Base-by-base conservation (phyloP, 2,329 filamentous ascomycete genomes). In the Pyrenochaeta sp. region DNA sequence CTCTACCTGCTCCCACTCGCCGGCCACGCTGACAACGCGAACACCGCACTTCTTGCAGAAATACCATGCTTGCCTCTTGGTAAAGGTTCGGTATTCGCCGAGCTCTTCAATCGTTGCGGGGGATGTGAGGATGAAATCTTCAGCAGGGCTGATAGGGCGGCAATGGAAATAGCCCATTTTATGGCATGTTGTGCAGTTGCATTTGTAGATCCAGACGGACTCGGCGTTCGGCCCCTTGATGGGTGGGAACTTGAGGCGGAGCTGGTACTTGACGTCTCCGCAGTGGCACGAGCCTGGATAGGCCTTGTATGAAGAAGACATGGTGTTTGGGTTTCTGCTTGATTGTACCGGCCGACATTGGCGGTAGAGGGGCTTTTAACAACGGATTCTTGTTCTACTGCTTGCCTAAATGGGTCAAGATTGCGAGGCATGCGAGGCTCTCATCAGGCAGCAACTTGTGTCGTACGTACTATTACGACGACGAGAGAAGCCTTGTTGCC, bases 171-270 rank as follows among this genome's bases (percentile, higher is more conserved):
- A 75, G 13, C 77, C 78, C 59, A 79, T 75, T 62, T 84, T 84
- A 48, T 83, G 80, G 67, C 82, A 85, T 10, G 79, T 77, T 10
- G 72, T 79, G 68, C 82, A 85, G 60, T 84, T 85, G 75, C 82
- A 84, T 61, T 78, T 72, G 71, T 78, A 75, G 55, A 79, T 54
- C 48, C 64, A 64, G 49, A 71, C 71, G 1, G 59, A 61, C 59
- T 70, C 53, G 34, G 54, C 56, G 39, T 52, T 10, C 12, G 53
- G 30, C 10, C 63, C 50, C n/a, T 36, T 55, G 58, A 45, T 47
- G 0, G 72, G 74, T 13, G 82, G 82, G 5, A 84, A 72, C 4
- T 74, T 79, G 46, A 84, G 72, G 49, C 77, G 79, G 56, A 78
- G 64, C 45, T 82, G 71, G 64, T 83, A 85, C 54, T 75, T 72